Evolutionary conservation across 1,284 basidiomycete genomes (phyloP), one percentile per base, ranked within the genome.

Genomic region (Irpex sp.): DNA sequence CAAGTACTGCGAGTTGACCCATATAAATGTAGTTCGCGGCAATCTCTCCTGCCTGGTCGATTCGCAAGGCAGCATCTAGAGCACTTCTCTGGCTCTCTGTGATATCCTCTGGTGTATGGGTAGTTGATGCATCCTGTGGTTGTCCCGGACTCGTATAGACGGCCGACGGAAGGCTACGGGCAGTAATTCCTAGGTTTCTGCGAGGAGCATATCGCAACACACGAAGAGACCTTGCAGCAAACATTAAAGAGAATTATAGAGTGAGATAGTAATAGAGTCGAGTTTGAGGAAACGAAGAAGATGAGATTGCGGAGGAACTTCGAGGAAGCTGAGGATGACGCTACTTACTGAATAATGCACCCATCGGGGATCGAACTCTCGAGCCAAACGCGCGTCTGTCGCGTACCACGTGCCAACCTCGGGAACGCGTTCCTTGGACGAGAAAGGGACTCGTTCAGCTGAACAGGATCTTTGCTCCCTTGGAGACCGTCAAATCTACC

Each of bases 21-120:
- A 83, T 79, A 77, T 97, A 97, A 58, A 97, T 97, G 79, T 87
- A 95, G 76, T 97, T 97, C 13, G 95, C 95, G 1, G 94, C 95
- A 33, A 96, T 80, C 75, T 97, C 95, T 3, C 95, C 95, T 0
- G 94, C 95, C 68, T 96, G 94, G 76, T 97, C 94, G 9, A 97
- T 91, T 13, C 95, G 84, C 43, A 97, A 77, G 4, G 89, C 90
- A 58, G 76, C 79, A 65, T 89, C 84, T 55, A 93, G 75, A 11
- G 72, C 72, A n/a, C 75, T 65, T 36, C 82, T 78, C 68, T 90
- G 82, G 33, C 75, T 66, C n/a, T 69, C 66, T 4, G 83, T 76
- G 43, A 90, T 72, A 67, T 79, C 72, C 0, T 66, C 43, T 5
- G 88, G 86, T 0, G 87, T 85, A 17, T 80, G 75, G 7, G 78